phyloP scores from a whole-genome alignment of 148 eudicot species.

The Persicaria tinctoria region DNA sequence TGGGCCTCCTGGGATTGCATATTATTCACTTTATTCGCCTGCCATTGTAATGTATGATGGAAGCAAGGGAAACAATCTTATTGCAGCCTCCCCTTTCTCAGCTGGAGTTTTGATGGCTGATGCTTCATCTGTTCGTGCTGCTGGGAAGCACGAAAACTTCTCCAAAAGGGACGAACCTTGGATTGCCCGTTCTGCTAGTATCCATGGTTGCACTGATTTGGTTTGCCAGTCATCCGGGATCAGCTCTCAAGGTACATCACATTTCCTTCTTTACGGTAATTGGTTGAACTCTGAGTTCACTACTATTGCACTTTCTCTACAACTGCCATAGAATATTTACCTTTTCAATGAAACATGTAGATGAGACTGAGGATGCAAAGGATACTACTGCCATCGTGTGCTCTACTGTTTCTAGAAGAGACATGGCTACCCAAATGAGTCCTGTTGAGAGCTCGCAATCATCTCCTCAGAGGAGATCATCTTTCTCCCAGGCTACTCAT shows the following conservation, averaged over 20 bases:
- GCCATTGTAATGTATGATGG: slow-evolving; percentile 49
- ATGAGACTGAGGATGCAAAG: slow-evolving; percentile 36
- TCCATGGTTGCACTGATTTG: slow-evolving; percentile 80
- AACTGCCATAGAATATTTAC: not conserved
- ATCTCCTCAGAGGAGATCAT: slow-evolving; percentile 45
- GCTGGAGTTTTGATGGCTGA: slow-evolving; percentile 49
- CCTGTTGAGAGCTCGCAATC: slow-evolving; percentile 62
- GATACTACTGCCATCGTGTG: slow-evolving; percentile 47
- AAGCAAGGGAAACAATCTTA: slow-evolving; percentile 29
- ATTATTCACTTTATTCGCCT: slow-evolving; percentile 60
- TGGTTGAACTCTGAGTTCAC: not conserved
- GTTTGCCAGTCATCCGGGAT: slow-evolving; percentile 38
- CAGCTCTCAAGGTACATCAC: slow-evolving; percentile 40
- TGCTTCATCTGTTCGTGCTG: slow-evolving; percentile 33
- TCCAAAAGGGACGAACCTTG: slow-evolving; percentile 40
- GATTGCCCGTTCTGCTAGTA: slow-evolving; percentile 75
- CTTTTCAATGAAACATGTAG: slow-evolving; percentile 25
- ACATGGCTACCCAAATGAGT: slow-evolving; percentile 98
- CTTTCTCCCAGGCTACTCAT: slow-evolving; percentile 47
- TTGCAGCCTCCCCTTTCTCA: slow-evolving; percentile 58
- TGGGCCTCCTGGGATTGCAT: slow-evolving; percentile 69
- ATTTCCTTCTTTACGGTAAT: not conserved
- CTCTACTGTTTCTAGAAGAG: slow-evolving; percentile 66
- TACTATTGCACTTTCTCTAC: not conserved
- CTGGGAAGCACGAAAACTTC: slow-evolving; percentile 24